Evolutionary conservation across 1,284 basidiomycete genomes (phyloP), one percentile per base, ranked within the genome.

Genomic region (Puccinia hordei): DNA sequence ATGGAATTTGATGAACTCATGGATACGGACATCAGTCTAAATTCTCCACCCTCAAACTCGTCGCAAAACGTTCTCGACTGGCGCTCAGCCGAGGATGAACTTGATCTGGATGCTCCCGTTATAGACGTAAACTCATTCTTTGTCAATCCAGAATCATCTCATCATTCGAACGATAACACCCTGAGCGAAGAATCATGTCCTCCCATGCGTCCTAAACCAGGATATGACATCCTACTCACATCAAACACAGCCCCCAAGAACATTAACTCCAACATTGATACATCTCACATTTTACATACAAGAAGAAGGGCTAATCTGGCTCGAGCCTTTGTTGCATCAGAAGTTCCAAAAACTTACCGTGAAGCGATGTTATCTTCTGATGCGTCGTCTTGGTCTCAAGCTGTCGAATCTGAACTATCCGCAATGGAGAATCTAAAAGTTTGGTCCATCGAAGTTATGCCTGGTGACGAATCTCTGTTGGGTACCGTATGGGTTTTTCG

Each of bases 401-500:
- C 69, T 24, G 46, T 72, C 6, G 30, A 72, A 13, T n/a, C 30
- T 13, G 69, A 72, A 51, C 24, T 72, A 5, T 9, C 35, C 2
- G 51, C 44, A 4, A 63, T 63, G 61, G 27, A 63, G 15, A 12
- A 63, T 19, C 61, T 63, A 10, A 63, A 63, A 35, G 30, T 63
- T 2, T 63, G 61, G 61, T 33, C 30, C 3, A 41, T 63, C 8
- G 27, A 35, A 17, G 10, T 41, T 10, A 63, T 41, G 19, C 61
- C 61, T 33, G 30, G 30, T 19, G 61, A 63, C 17, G 17, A 35
- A 8, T 19, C 61, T 19, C 61, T 63, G 10, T 19, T 63, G 5
- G 35, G 35, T 8, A 63, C 61, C 2, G 61, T 63, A 13, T 75
- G 59, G 73, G 35, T 75, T 2, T 75, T 75, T 27, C 33, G 30